Evolutionary conservation across 2,329 filamentous ascomycete species (phyloP).

Genomic region (Teratosphaeria epicoccoides): DNA sequence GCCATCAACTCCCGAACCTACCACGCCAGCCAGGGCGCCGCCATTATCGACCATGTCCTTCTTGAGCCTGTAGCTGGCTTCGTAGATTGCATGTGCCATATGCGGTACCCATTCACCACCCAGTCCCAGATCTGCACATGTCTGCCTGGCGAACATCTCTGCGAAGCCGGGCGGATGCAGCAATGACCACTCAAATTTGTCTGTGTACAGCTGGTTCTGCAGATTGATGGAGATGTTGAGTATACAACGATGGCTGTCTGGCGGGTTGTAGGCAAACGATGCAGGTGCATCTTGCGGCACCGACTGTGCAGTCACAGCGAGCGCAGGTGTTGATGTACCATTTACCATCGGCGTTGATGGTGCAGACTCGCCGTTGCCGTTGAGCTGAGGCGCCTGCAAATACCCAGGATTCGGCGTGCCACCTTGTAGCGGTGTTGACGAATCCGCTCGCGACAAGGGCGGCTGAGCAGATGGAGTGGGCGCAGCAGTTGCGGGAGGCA

Average conservation of each 20-base stretch:
- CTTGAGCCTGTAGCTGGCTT: conserved; percentile 81
- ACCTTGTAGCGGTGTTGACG: conserved; percentile 31
- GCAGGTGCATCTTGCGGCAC: conserved; percentile 30
- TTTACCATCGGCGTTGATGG: conserved; percentile 36
- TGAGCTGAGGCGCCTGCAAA: conserved; percentile 38
- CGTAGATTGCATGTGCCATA: conserved; percentile 93
- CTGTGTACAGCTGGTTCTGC: conserved; percentile 81
- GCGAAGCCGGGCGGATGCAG: conserved; percentile 84
- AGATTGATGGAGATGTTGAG: conserved; percentile 86
- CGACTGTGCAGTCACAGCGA: conserved; percentile 60
- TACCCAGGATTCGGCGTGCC: conserved; percentile 19
- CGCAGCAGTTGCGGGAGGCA: conserved; percentile 20
- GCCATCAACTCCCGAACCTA: conserved; percentile 59
- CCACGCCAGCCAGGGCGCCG: conserved; percentile 46
- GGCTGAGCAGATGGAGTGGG: conserved; percentile 27
- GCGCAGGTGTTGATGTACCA: conserved; percentile 36
- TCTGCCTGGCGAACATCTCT: conserved; percentile 83
- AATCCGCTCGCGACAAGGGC: conserved; percentile 40
- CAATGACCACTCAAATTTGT: conserved; percentile 97
- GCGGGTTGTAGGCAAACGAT: conserved; percentile 63
- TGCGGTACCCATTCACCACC: conserved; percentile 88
- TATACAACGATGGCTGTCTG: conserved; percentile 90
- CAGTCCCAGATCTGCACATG: conserved; percentile 83
- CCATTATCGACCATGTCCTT: conserved; percentile 94
- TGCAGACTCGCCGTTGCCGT: conserved; percentile 35